phyloP scores from a whole-genome alignment of 495 filamentous ascomycete species.

The Aspergillus funiculosus region DNA sequence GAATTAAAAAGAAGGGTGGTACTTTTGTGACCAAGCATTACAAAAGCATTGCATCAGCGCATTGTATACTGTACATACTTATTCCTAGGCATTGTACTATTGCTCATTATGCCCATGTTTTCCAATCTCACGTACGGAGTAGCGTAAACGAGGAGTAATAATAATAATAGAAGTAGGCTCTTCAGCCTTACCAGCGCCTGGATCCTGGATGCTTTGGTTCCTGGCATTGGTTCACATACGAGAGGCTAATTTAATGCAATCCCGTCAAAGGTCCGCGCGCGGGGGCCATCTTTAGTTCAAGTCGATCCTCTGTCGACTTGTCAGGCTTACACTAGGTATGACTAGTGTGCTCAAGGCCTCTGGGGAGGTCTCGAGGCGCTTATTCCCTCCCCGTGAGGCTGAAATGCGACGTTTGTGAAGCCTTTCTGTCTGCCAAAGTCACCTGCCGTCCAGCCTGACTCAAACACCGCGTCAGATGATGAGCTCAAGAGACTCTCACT shows the following conservation, averaged over 20 bases:
- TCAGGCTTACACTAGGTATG: too few relatives aligned
- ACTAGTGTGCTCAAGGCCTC: constrained; percentile 5
- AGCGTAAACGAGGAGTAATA: background rate
- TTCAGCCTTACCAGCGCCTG: constrained; percentile 8
- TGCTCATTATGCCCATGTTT: background rate
- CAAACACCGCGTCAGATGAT: constrained; percentile 20
- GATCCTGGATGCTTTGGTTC: background rate
- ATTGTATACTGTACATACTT: constrained; percentile 13
- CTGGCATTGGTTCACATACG: constrained; percentile 3
- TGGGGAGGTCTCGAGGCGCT: background rate
- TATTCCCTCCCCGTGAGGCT: constrained; percentile 8
- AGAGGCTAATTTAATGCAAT: constrained; percentile 2
- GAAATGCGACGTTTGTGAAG: constrained; percentile 3
- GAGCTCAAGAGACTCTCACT: constrained; percentile 5
- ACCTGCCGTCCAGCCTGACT: constrained; percentile 15
- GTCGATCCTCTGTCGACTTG: constrained; percentile 9
- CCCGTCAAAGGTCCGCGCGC: background rate
- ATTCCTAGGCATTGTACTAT: constrained; percentile 1
- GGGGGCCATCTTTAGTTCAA: constrained; percentile 6
- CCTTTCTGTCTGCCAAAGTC: constrained; percentile 9
- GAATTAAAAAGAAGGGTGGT: constrained; percentile 6
- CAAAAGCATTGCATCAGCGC: constrained; percentile 13
- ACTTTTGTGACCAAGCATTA: constrained; percentile 2
- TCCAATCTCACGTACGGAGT: background rate
- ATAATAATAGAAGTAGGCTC: background rate